Conservation (phyloP, 139 green algal genomes). For the Dunaliella sp. region DNA sequence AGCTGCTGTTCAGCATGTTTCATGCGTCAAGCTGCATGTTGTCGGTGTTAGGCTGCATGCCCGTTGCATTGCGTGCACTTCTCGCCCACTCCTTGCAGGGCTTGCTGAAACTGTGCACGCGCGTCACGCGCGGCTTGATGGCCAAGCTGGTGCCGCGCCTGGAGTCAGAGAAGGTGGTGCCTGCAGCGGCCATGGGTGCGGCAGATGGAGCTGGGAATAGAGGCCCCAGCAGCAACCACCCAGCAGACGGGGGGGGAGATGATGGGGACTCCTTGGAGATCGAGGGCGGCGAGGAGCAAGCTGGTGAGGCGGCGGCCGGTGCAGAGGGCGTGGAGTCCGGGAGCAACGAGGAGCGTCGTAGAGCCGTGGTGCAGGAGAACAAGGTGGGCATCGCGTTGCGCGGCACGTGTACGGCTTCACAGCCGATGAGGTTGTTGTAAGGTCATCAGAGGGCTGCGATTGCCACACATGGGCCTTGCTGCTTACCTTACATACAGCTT, state of each 20-base stretch:
- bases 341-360: conserved; percentile 4
- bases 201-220: conserved; percentile 9
- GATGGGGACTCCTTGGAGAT: conserved; percentile 2
- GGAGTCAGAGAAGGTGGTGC: not conserved
- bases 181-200: conserved; percentile 2
- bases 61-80: too few species aligned
- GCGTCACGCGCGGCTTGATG: conserved; percentile 54
- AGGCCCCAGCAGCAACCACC: not conserved
- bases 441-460: too few species aligned
- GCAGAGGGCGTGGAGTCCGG: not conserved
- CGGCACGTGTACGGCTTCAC: too few species aligned
- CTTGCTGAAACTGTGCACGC: conserved; percentile 50
- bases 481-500: too few species aligned
- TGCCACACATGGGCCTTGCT: too few species aligned
- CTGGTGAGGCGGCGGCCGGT: not conserved
- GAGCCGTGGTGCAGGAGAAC: conserved; percentile 1
- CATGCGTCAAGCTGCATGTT: too few species aligned
- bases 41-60: too few species aligned
- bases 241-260: not conserved
- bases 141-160: conserved; percentile 36
- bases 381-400: conserved; percentile 6
- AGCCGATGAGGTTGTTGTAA: too few species aligned
- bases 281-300: not conserved
- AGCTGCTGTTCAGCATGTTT: too few species aligned
- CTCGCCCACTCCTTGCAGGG: conserved; percentile 28